phyloP scores from a whole-genome alignment of 345 rosid genomes.

The Leavenworthia alabamica region DNA sequence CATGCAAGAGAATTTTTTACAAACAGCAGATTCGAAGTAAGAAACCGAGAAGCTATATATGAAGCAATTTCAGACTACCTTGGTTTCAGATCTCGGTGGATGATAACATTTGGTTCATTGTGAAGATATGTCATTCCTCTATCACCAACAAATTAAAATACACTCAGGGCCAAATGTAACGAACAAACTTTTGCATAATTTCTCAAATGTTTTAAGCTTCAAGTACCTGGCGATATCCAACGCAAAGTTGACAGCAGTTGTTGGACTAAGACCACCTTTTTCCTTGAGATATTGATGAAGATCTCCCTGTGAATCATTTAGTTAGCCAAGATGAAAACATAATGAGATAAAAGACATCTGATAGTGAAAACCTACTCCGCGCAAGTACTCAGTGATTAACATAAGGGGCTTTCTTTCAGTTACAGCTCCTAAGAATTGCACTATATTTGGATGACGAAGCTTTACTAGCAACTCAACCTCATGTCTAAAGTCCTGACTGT shows the following conservation, averaged over 20 bases:
- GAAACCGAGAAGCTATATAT: background rate
- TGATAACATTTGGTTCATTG: slow-evolving; percentile 93
- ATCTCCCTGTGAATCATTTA: slow-evolving; percentile 64
- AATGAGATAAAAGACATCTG: background rate
- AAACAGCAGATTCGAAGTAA: background rate
- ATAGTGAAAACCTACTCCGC: slow-evolving; percentile 62
- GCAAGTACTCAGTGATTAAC: slow-evolving; percentile 87
- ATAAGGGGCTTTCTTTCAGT: slow-evolving; percentile 99
- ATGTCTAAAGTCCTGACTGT: slow-evolving; percentile 99
- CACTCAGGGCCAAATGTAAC: background rate
- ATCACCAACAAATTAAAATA: slow-evolving; percentile 20
- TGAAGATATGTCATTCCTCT: slow-evolving; percentile 99
- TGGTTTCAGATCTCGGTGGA: slow-evolving; percentile 93
- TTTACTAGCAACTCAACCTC: slow-evolving; percentile 94
- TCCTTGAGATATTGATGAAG: slow-evolving; percentile 94
- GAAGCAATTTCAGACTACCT: slow-evolving; percentile 43
- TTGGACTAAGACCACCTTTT: slow-evolving; percentile 83
- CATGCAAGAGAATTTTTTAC: background rate
- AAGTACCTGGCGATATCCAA: slow-evolving; percentile 86
- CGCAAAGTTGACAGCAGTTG: slow-evolving; percentile 84
- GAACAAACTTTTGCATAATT: background rate
- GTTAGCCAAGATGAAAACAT: slow-evolving; percentile 2
- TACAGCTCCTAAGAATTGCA: slow-evolving; percentile 96
- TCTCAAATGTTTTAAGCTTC: background rate
- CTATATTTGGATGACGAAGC: slow-evolving; percentile 99